Conservation (phyloP, 208 protist species). For the Leishmania tropica region DNA sequence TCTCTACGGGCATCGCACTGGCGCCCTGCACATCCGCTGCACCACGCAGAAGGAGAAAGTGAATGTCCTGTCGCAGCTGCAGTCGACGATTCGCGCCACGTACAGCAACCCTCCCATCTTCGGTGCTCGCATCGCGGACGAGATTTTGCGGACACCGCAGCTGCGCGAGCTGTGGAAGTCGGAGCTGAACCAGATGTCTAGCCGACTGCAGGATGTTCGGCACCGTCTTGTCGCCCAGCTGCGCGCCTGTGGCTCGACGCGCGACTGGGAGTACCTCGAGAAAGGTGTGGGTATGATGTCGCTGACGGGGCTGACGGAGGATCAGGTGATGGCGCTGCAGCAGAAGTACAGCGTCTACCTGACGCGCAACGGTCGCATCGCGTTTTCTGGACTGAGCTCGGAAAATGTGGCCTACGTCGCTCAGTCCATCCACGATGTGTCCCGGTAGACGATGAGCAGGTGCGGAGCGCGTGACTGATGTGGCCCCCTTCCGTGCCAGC, state of each 20-base stretch:
- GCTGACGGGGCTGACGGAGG: slow-evolving; percentile 90
- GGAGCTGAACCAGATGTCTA: slow-evolving; percentile 91
- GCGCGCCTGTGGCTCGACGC: slow-evolving; percentile 49
- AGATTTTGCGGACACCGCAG: slow-evolving; percentile 78
- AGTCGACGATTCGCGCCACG: slow-evolving; percentile 90
- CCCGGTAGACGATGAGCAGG: slow-evolving; percentile 13
- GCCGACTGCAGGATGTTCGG: slow-evolving; percentile 71
- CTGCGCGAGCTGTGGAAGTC: slow-evolving; percentile 80
- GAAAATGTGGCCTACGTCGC: slow-evolving; percentile 81
- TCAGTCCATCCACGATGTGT: slow-evolving; percentile 66
- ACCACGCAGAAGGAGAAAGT: slow-evolving; percentile 50
- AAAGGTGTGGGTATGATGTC: slow-evolving; percentile 97
- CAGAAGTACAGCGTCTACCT: slow-evolving; percentile 79
- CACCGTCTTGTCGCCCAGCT: slow-evolving; percentile 69
- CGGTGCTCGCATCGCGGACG: slow-evolving; percentile 93
- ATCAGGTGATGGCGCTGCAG: slow-evolving; percentile 57
- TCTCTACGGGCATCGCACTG: slow-evolving; percentile 96
- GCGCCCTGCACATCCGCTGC: slow-evolving; percentile 87
- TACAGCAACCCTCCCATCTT: slow-evolving; percentile 97
- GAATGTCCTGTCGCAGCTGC: slow-evolving; percentile 92
- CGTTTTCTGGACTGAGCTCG: slow-evolving; percentile 71
- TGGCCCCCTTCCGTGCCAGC: background rate
- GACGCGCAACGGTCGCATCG: slow-evolving; percentile 70
- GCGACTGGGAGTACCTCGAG: slow-evolving; percentile 93
- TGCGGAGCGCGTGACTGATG: background rate